Percentiles rank a stretch among this genome's conserved stretches.
phyloP scores from a whole-genome alignment of 2,329 filamentous ascomycete genomes.

The Neocucurbitaria cava region DNA sequence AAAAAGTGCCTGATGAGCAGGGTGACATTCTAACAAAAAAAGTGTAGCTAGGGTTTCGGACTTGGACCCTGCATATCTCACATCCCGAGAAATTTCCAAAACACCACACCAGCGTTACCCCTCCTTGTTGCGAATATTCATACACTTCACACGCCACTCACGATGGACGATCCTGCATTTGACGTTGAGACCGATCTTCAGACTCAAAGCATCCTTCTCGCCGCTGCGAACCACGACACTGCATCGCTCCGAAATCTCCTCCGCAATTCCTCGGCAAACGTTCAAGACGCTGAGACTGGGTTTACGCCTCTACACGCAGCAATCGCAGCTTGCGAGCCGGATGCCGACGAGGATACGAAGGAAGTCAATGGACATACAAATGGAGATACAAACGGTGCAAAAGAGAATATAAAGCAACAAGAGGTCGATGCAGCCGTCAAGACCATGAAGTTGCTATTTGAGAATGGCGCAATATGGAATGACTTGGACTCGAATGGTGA shows the following conservation, averaged over 20 bases:
- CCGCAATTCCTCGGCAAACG: constrained; percentile 68
- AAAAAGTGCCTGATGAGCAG: background rate
- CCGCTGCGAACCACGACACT: constrained; percentile 72
- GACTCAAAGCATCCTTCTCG: constrained; percentile 68
- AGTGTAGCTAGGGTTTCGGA: background rate
- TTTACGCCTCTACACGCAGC: constrained; percentile 90
- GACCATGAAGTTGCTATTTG: constrained; percentile 77
- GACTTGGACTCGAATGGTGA: constrained; percentile 86
- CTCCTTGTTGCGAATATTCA: background rate
- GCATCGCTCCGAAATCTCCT: constrained; percentile 73
- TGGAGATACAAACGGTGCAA: constrained; percentile 26
- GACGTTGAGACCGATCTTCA: constrained; percentile 52
- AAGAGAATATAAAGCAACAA: constrained; percentile 42
- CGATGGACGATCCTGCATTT: constrained; percentile 46
- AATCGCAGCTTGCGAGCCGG: constrained; percentile 67
- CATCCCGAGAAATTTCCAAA: constrained; percentile 14
- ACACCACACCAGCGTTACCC: constrained; percentile 5
- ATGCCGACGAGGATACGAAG: constrained; percentile 36
- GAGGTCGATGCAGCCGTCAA: constrained; percentile 64
- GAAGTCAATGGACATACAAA: constrained; percentile 37
- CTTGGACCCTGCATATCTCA: constrained; percentile 18
- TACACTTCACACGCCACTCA: background rate
- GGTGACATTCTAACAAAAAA: background rate
- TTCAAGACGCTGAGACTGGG: constrained; percentile 83
- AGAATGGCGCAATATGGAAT: constrained; percentile 96